These are phyloP conservation scores for Secale cereale DNA, from an alignment of 176 grass and related monocot species.

Conservation along the genomic window DNA sequence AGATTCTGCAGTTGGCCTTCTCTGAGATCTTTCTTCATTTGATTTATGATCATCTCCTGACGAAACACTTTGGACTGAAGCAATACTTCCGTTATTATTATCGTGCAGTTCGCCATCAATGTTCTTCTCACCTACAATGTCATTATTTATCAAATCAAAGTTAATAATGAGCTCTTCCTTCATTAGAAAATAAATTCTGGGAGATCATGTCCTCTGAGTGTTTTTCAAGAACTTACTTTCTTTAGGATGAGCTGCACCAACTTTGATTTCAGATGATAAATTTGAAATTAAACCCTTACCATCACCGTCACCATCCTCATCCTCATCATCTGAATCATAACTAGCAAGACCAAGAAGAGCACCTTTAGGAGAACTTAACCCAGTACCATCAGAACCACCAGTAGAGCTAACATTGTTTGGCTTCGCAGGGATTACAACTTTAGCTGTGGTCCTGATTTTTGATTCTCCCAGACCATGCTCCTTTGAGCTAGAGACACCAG, in stretches of 20 bases:
- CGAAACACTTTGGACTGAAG: background rate
- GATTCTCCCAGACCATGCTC: conserved; percentile 28
- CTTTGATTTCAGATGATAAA: conserved; percentile 29
- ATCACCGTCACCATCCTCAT: conserved; percentile 27
- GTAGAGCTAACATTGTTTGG: conserved; percentile 26
- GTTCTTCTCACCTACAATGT: conserved; percentile 25
- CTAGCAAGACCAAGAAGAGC: conserved; percentile 88
- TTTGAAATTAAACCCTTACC: conserved; percentile 31
- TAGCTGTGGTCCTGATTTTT: conserved; percentile 41
- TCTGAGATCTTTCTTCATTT: background rate
- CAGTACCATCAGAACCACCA: conserved; percentile 26
- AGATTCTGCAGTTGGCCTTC: background rate
- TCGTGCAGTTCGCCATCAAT: conserved; percentile 4
- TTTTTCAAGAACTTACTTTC: conserved; percentile 33
- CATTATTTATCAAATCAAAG: conserved; percentile 7
- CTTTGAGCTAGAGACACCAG: conserved; percentile 34
- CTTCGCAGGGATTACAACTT: conserved; percentile 41
- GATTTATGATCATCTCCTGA: conserved; percentile 19
- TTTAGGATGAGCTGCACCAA: conserved; percentile 27
- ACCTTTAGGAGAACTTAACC: conserved; percentile 47
- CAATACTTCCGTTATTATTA: conserved; percentile 12
- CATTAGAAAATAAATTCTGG: conserved; percentile 1
- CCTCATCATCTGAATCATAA: conserved; percentile 90
- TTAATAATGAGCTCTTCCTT: conserved; percentile 4
- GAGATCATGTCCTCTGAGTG: background rate